Conservation (phyloP, 2,329 filamentous ascomycete species). For the Pestalotiopsis sp. region DNA sequence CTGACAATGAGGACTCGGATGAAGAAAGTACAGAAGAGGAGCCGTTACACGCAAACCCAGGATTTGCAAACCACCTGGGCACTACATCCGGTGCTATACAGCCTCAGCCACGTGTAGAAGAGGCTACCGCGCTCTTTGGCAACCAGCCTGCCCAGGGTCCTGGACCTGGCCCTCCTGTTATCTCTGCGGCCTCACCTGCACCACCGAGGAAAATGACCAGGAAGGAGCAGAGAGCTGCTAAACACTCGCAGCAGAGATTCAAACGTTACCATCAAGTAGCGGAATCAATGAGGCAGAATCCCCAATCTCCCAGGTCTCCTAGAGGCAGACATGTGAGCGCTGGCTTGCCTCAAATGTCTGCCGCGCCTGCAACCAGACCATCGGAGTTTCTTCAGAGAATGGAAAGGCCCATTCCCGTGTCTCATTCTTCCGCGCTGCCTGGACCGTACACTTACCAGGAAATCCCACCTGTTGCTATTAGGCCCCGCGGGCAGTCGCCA, state of each 20-base stretch:
- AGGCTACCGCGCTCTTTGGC: constrained; percentile 3
- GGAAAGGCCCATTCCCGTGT: neutral
- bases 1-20: constrained; percentile 54
- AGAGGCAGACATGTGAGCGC: neutral
- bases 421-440: neutral
- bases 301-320: constrained; percentile 7
- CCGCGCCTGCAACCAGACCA: neutral
- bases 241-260: constrained; percentile 32
- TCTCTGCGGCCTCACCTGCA: constrained; percentile 21
- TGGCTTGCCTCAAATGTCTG: neutral
- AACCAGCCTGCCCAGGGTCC: constrained; percentile 12
- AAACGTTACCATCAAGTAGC: constrained; percentile 37
- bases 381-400: neutral
- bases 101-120: neutral
- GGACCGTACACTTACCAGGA: neutral
- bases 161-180: constrained; percentile 18
- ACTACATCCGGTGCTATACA: constrained; percentile 3
- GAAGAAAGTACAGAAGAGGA: constrained; percentile 30
- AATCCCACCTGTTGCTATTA: neutral
- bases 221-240: constrained; percentile 29
- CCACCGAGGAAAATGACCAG: constrained; percentile 25
- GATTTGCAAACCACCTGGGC: constrained; percentile 14
- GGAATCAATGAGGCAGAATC: constrained; percentile 29
- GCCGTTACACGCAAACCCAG: constrained; percentile 12
- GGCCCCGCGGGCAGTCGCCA: constrained; percentile 17